Evolutionary conservation across 2,329 filamentous ascomycete species (phyloP).

Genomic region (Microdochium trichocladiopsis): DNA sequence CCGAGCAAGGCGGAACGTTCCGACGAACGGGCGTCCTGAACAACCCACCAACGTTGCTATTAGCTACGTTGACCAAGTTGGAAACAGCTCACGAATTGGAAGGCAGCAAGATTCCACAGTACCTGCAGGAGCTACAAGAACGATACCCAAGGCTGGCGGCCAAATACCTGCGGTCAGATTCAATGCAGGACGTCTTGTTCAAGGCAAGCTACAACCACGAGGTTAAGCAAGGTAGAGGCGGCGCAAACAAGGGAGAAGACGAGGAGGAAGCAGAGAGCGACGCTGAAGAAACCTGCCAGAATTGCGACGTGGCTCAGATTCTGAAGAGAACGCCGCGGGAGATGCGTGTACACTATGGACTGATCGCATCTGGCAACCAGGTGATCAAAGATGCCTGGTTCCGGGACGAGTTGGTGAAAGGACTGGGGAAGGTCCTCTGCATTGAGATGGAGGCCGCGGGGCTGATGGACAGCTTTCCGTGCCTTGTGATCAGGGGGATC

Average conservation of each 20-base stretch:
- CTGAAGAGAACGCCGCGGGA: no score
- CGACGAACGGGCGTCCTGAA: conserved; percentile 6
- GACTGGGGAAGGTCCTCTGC: no score
- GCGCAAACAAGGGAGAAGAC: no score
- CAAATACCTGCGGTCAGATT: conserved; percentile 9
- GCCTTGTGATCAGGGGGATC: conserved; percentile 21
- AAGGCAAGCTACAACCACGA: conserved; percentile 4
- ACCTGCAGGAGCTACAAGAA: conserved; percentile 8
- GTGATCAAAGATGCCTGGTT: conserved; percentile 6
- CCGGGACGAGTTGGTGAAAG: conserved; percentile 4
- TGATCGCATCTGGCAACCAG: conserved; percentile 8
- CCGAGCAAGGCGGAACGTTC: conserved; percentile 5
- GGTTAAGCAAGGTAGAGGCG: no score
- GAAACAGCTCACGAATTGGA: conserved; percentile 5
- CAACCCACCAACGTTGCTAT: conserved; percentile 10
- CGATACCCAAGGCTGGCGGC: conserved; percentile 7
- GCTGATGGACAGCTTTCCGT: conserved; percentile 18
- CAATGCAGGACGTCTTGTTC: conserved; percentile 9
- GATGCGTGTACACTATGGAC: conserved; percentile 7
- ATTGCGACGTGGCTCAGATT: no score
- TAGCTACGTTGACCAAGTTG: conserved; percentile 10
- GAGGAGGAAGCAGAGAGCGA: no score
- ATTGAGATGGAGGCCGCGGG: conserved; percentile 25
- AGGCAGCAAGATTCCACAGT: conserved; percentile 9
- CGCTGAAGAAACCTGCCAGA: no score